These are phyloP conservation scores for Solanum etuberosum DNA, from an alignment of 257 asterid species.

Conservation along the genomic window DNA sequence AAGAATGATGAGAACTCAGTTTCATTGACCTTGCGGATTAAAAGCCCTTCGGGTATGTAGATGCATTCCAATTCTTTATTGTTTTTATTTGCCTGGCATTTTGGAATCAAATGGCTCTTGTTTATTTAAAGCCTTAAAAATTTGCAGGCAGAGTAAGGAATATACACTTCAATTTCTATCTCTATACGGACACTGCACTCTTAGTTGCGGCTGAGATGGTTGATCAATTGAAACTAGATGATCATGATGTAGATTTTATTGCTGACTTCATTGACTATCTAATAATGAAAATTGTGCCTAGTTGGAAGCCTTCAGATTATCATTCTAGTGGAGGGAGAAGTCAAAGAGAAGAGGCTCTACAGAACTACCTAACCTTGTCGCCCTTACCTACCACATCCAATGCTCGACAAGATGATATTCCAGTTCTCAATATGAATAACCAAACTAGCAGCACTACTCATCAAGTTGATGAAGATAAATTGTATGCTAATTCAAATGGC, in stretches of 20 bases:
- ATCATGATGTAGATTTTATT: constrained; percentile 58
- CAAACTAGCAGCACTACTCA: not conserved
- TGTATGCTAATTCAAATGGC: constrained; percentile 1
- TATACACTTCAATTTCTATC: constrained; percentile 53
- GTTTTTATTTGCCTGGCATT: not conserved
- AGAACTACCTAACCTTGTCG: constrained; percentile 10
- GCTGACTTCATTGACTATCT: constrained; percentile 60
- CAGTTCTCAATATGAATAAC: not conserved
- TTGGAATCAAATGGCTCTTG: not conserved
- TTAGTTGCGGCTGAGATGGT: constrained; percentile 81
- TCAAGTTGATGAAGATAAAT: constrained; percentile 7
- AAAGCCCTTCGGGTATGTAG: constrained; percentile 38
- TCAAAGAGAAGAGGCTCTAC: not conserved
- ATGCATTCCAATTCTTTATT: not conserved
- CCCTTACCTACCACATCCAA: constrained; percentile 9
- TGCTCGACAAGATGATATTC: constrained; percentile 7
- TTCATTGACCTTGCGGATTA: constrained; percentile 44
- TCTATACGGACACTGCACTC: constrained; percentile 56
- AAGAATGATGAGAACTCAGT: constrained; percentile 40
- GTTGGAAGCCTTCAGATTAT: constrained; percentile 39
- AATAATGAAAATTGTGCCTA: constrained; percentile 34
- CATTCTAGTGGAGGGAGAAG: constrained; percentile 19
- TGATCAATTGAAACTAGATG: constrained; percentile 55
- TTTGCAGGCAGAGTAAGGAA: constrained; percentile 37
- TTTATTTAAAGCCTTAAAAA: not conserved